A percentile compares a stretch with the other conserved stretches of the same genome.
These are phyloP conservation scores for Scheffersomyces stipitis DNA, from an alignment of 805 yeast genomes.

Conservation along the genomic window DNA sequence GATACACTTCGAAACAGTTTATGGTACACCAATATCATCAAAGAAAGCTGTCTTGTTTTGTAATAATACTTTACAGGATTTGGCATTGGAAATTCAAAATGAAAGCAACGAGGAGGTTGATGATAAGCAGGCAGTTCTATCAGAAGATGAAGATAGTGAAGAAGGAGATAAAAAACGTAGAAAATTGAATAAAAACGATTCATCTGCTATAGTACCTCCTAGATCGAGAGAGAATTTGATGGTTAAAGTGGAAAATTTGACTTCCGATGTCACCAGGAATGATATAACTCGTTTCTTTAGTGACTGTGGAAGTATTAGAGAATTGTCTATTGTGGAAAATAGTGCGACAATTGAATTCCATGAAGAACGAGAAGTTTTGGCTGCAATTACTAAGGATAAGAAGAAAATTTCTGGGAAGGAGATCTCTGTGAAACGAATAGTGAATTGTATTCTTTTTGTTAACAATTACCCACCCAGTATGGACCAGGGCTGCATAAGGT, in stretches of 20 bases:
- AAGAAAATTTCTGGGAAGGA: slow-evolving; percentile 45
- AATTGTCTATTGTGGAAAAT: slow-evolving; percentile 18
- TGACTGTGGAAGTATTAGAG: slow-evolving; percentile 59
- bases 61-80: slow-evolving; percentile 2
- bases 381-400: slow-evolving; percentile 61
- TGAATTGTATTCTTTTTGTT: slow-evolving; percentile 62
- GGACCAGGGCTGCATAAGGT: slow-evolving; percentile 36
- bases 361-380: slow-evolving; percentile 44
- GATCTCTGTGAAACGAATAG: slow-evolving; percentile 46
- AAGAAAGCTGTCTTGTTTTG: slow-evolving; percentile 14
- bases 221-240: slow-evolving; percentile 63
- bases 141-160: slow-evolving; percentile 5
- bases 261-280: slow-evolving; percentile 36
- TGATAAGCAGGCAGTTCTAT: slow-evolving; percentile 7
- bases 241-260: slow-evolving; percentile 53
- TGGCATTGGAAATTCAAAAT: not conserved
- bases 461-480: slow-evolving; percentile 68
- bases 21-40: slow-evolving; percentile 27
- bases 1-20: slow-evolving; percentile 32
- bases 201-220: slow-evolving; percentile 5
- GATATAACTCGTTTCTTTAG: slow-evolving; percentile 46
- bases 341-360: slow-evolving; percentile 62
- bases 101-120: slow-evolving; percentile 19
- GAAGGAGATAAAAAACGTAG: slow-evolving; percentile 2
- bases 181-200: not conserved